Evolutionary conservation across 495 filamentous ascomycete genomes (phyloP).

Genomic region (Cercophora newfieldiana): DNA sequence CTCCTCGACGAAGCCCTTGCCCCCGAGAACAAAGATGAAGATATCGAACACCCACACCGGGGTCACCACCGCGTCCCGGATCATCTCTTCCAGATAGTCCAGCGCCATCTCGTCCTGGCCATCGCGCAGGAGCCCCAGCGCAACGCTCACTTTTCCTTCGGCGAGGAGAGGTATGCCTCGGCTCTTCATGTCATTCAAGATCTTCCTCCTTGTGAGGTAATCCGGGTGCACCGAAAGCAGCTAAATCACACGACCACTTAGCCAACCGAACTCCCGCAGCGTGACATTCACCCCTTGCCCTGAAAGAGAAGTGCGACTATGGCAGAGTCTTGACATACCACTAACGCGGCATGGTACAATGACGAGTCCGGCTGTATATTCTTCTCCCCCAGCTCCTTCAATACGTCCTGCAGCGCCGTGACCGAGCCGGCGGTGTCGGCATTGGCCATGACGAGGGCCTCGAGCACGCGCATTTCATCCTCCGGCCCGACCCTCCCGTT

Average conservation of each 20-base stretch:
- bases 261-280: too few species aligned
- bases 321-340: slow-evolving; percentile 61
- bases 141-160: slow-evolving; percentile 66
- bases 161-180: slow-evolving; percentile 67
- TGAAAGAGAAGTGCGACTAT: neutral
- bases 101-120: slow-evolving; percentile 79
- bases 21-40: slow-evolving; percentile 68
- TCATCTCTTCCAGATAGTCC: slow-evolving; percentile 68
- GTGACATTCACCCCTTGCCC: slow-evolving; percentile 3
- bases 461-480: slow-evolving; percentile 54
- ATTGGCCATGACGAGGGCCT: slow-evolving; percentile 71
- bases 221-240: slow-evolving; percentile 82
- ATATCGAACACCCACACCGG: slow-evolving; percentile 74
- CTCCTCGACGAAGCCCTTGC: slow-evolving; percentile 71
- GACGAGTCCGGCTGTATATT: slow-evolving; percentile 60
- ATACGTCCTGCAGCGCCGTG: slow-evolving; percentile 54
- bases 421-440: slow-evolving; percentile 66
- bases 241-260: slow-evolving; percentile 42
- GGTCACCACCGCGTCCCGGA: slow-evolving; percentile 54
- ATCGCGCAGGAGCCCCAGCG: slow-evolving; percentile 74
- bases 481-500: too few species aligned
- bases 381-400: slow-evolving; percentile 67
- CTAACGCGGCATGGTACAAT: slow-evolving; percentile 70
- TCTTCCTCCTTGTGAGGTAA: slow-evolving; percentile 67
- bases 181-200: slow-evolving; percentile 69